phyloP scores from a whole-genome alignment of 192 early-diverging fungal species.

The Rhizophlyctis rosea region DNA sequence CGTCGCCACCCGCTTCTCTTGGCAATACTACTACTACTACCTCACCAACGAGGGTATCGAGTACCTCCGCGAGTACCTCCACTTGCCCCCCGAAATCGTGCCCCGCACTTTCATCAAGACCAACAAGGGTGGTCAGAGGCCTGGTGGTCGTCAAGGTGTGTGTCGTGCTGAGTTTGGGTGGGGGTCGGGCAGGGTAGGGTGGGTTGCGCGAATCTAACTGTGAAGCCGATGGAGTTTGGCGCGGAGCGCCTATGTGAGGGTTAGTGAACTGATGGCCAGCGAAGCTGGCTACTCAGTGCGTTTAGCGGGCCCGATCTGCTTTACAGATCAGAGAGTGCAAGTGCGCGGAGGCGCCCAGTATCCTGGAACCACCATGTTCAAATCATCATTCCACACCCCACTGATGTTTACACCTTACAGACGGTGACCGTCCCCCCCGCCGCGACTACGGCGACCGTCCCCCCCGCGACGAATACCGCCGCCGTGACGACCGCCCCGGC shows the following conservation, averaged over 20 bases:
- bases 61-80: constrained; percentile 93
- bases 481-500: constrained; percentile 66
- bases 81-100: constrained; percentile 96
- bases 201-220: constrained; percentile 4
- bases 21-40: constrained; percentile 99
- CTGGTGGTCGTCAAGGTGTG: constrained; percentile 64
- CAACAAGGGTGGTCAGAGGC: constrained; percentile 72
- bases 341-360: too few species aligned
- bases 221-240: too few species aligned
- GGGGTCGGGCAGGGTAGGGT: background rate
- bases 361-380: too few species aligned
- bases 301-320: too few species aligned
- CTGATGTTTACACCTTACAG: too few species aligned
- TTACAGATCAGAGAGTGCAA: too few species aligned
- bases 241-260: too few species aligned
- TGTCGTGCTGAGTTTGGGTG: too few species aligned
- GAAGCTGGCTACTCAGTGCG: too few species aligned
- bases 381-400: too few species aligned
- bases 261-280: too few species aligned
- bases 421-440: constrained; percentile 72
- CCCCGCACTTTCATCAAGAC: constrained; percentile 97
- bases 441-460: constrained; percentile 31
- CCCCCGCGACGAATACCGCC: constrained; percentile 61
- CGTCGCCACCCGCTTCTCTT: constrained; percentile 97
- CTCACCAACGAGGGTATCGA: constrained; percentile 97